Evolutionary conservation across 1,284 basidiomycete species (phyloP), one percentile per base, ranked within the genome.

Genomic region (Cryptococcus neoformans): DNA sequence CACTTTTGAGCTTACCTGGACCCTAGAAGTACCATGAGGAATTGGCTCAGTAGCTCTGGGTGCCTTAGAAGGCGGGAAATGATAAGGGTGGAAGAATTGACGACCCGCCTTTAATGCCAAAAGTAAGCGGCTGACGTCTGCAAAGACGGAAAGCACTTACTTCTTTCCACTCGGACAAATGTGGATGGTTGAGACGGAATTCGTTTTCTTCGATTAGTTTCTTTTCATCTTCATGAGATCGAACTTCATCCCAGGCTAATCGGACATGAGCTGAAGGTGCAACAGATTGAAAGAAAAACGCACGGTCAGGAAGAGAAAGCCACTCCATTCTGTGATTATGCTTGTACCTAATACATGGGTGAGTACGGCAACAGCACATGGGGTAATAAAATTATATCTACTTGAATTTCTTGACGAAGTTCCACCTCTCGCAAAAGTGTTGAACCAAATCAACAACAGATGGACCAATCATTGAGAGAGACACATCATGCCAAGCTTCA

Each of bases 381-480:
- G 8, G n/a, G 36, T n/a, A 44, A 12, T 47, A 7, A 44, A 40
- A 68, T 68, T 28, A 28, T 28, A 28, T 28, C 4, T 4, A 28
- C 28, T 75, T 75, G 66, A 75, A 64, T 53, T 64, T 62, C 56
- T 75, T 75, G 56, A 75, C 69, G 56, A 79, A 79, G 66, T 79
- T 79, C 79, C 79, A 80, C 41, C 78, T 61, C 73, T 96, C 92
- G 14, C 88, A 81, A 62, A 93, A 97, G 78, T 96, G 92, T 74
- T 96, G 91, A 4, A 87, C 84, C 28, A 96, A 84, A 70, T 97
- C 93, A 51, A 96, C 82, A 2, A 94, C 91, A 7, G 83, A 84
- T 0, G 89, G 85, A 0, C 93, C 94, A 17, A 84, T 80, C 16
- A 96, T 77, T 3, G 90, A 92, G 85, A 92, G 88, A 62, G 73